Base-by-base conservation (phyloP, 1,139 yeast genomes). In the Yamadazyma atmosphaerica region DNA sequence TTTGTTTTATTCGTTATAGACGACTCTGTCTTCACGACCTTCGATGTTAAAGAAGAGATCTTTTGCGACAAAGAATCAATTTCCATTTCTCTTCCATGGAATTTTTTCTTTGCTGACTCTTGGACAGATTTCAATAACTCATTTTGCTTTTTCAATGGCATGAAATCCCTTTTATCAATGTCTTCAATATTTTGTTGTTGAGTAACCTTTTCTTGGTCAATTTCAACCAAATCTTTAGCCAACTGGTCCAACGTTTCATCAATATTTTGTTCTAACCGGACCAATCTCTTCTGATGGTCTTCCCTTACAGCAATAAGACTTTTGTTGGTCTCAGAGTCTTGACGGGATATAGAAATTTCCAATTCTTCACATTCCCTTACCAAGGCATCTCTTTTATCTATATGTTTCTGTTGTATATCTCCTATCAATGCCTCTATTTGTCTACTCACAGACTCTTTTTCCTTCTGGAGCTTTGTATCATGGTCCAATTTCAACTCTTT, bases 351-450 rank as follows among this genome's bases (percentile, higher is more conserved):
- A 24, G 28, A 13, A 0, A 2, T 12, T 22, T 33, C 17, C 21
- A 46, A 33, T 1, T 22, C 27, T 1, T 44, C 34, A 35, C 47
- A 41, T 23, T 43, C 39, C 3, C 27, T 13, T 5, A n/a, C 9
- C 15, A 50, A 38, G 10, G 29, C 18, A 9, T 41, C 37, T 18
- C 30, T 38, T 15, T 31, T 15, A 11, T 25, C 22, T 4, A 44
- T 36, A 11, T 44, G 37, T n/a, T 38, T 29, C 21, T 32, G 35
- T 21, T 39, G 50, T 11, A 42, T 41, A 8, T 37, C 23, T 5
- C 38, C 49, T 23, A 69, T 61, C 9, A 69, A 46, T 9, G 50
- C 43, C 34, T 75, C 77, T 5, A 72, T 62, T 43, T 68, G 58
- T 2, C 40, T 47, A 2, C 60, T 50, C 7, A 61, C 69, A 5